Evolutionary conservation across 2,329 filamentous ascomycete species (phyloP), one percentile per base, ranked within the genome.

Genomic region (Calonectria fujianensis): DNA sequence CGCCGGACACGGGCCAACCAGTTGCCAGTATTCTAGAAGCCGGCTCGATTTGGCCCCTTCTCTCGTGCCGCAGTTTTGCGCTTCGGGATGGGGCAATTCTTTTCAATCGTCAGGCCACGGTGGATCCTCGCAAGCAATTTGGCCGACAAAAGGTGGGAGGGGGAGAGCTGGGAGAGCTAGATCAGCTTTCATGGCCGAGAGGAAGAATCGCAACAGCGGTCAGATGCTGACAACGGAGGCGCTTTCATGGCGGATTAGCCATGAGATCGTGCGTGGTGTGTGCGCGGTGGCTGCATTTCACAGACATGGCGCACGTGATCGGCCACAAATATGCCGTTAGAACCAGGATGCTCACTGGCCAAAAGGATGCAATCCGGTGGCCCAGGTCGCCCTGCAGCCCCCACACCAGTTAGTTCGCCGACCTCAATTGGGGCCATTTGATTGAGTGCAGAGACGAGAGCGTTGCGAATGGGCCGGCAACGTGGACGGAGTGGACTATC

Each of bases 1-100:
- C 20, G 57, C 31, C 9, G 29, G n/a, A 63, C 35, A 63, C 16
- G 24, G 32, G 20, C 57, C 57, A 61, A 61, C n/a, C 57, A 39
- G 27, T 63, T 14, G 7, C 37, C 37, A 10, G n/a, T 10, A 63
- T 41, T 63, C 57, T 29, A 20, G 57, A 63, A 63, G 6, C 52
- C 52, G 52, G 52, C 32, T 57, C 52, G 52, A 57, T 32, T 16
- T 41, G 24, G 2, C n/a, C 32, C 24, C 32, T 45, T 37, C 37
- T 20, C 35, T 27, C 18, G 51, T 63, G 57, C 57, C 57, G 13
- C 37, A 39, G 24, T 27, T 41, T 39, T 41, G 57, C 35, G 39
- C 18, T 57, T n/a, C 41, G 20, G 16, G 14, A 45, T 45, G 41
- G 41, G 41, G 41, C 41, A n/a, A n/a, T n/a, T n/a, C 20, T 24